Conservation (phyloP, 1,284 basidiomycete species). For the Rhodotorula sp. region DNA sequence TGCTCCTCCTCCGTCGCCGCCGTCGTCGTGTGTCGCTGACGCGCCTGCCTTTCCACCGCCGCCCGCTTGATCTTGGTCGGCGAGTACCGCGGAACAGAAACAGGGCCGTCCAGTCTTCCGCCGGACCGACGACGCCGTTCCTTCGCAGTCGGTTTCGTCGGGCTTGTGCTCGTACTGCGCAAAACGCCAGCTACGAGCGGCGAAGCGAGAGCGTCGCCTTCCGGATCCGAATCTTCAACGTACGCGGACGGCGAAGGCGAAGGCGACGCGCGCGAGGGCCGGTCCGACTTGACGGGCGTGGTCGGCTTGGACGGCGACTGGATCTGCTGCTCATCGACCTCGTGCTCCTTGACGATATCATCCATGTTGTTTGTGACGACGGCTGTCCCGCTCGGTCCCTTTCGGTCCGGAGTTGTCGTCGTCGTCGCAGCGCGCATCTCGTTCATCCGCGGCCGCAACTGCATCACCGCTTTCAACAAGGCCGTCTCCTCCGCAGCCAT, state of each 20-base stretch:
- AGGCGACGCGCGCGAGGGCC: neutral
- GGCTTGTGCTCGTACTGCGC: too few species aligned
- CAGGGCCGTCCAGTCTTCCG: neutral
- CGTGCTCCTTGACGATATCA: neutral
- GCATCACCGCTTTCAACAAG: neutral
- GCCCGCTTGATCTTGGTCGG: neutral
- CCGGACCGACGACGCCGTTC: too few species aligned
- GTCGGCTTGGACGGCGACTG: neutral
- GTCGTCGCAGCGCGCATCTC: neutral
- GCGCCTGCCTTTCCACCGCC: neutral
- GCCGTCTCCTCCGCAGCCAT: neutral
- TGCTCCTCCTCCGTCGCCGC: neutral
- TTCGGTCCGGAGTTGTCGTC: neutral
- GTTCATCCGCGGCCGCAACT: neutral
- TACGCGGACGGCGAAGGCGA: neutral
- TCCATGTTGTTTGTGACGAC: neutral
- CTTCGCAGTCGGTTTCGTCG: neutral
- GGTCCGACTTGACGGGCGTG: neutral
- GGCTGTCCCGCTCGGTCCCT: neutral
- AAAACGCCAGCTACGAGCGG: neutral
- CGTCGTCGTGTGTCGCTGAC: neutral
- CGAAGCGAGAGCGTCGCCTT: conserved; percentile 6
- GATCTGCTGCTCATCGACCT: neutral
- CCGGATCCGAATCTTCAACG: conserved; percentile 23
- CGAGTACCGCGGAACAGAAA: conserved; percentile 8